Base-by-base conservation (phyloP, 345 rosid genomes). In the Populus deltoides region DNA sequence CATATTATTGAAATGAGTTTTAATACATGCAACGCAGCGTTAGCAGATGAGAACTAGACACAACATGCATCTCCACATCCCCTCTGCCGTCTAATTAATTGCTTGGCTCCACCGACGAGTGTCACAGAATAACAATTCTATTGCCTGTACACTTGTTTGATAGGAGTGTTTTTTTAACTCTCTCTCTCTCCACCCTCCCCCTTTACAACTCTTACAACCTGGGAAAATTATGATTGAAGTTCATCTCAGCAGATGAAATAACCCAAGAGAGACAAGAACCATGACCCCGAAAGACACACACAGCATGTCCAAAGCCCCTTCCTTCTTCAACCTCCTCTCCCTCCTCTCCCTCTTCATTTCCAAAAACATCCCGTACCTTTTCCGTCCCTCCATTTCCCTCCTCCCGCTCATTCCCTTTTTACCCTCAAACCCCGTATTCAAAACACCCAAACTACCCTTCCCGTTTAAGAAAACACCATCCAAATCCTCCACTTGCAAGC, bases 391-490 rank as follows among this genome's bases (percentile, higher is more conserved):
- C 15, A 2, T 74, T 27, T 68, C 86, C 67, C 78, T 82, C 20
- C 74, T 75, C 47, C 75, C 80, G 2, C 75, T 61, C n/a, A 80
- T 88, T 68, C 86, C 83, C 65, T 82, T 89, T 82, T 81, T 88
- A 39, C 97, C 91, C 83, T 79, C 88, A 57, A 91, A 78, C 5
- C 83, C 82, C 35, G 73, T 74, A 12, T 49, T 49, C 70, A 92
- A 55, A 79, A 91, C 82, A 49, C 80, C 90, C 86, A 90, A 82
- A 82, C 92, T 89, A 0, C 87, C 91, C 88, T 43, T 86, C 70
- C 98, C 97, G 49, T 81, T 90, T 78, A 92, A 70, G 12, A 77
- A 68, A 87, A 82, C 81, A 53, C 97, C 97, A 59, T 92, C 97
- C 87, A 86, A 77, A 80, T 90, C 89, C 89, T 94, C 93, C 78